phyloP scores from a whole-genome alignment of 371 early-diverging fungal genomes.

The Rhizomucor pusillus region DNA sequence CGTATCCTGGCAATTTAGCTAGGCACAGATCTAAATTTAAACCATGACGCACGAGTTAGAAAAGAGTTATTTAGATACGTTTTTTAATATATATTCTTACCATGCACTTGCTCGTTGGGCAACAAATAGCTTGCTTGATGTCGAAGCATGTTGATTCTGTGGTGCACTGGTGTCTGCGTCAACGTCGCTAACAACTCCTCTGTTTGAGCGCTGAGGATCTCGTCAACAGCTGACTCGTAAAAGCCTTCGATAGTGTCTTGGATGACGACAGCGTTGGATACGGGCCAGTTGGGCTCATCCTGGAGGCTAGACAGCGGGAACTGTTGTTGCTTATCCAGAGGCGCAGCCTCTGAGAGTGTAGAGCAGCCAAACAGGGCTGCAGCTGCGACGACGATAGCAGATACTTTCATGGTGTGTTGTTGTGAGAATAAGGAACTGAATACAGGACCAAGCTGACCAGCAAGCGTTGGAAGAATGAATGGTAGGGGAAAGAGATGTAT shows the following conservation, averaged over 20 bases:
- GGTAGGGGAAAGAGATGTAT: no score
- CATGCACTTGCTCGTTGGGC: slow-evolving; percentile 9
- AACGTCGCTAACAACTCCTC: slow-evolving; percentile 29
- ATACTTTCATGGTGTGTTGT: no score
- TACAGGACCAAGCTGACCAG: no score
- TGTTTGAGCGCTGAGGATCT: slow-evolving; percentile 27
- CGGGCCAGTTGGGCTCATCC: no score
- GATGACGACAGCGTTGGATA: slow-evolving; percentile 9
- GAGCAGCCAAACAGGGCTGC: no score
- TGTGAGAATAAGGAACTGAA: no score
- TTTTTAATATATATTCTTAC: slow-evolving; percentile 2
- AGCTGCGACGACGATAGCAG: no score
- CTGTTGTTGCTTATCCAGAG: no score
- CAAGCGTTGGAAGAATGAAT: no score
- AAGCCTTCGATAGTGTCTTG: slow-evolving; percentile 17
- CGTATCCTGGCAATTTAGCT: slow-evolving; percentile 14
- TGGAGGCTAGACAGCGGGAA: no score
- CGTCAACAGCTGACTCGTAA: slow-evolving; percentile 32
- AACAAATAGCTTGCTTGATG: no score
- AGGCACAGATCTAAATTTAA: slow-evolving; percentile 13
- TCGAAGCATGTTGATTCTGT: not conserved
- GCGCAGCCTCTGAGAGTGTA: no score
- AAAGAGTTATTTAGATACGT: not conserved
- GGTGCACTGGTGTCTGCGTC: slow-evolving; percentile 19
- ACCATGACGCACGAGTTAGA: not conserved